Base-by-base conservation (phyloP, 2,329 filamentous ascomycete species). In the Exophiala calicioides region DNA sequence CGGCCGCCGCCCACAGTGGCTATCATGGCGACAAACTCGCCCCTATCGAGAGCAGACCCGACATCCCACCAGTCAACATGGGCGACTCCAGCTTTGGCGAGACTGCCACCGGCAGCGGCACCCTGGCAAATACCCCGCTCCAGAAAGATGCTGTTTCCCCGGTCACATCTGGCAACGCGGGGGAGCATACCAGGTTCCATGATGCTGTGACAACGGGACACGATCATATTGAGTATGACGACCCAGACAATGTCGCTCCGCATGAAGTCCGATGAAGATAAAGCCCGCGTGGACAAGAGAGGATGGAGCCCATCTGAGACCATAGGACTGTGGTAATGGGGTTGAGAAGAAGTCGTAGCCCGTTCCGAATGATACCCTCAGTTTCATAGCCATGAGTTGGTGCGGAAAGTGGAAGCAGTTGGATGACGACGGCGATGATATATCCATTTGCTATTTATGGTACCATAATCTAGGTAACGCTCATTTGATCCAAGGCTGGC, bases 11-110 rank as follows among this genome's bases (percentile, higher is more conserved):
- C 2, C 50, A 52, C 32, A 51, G 43, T 31, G 50, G 53, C 10
- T 56, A 52, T 19, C 47, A 52, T 24, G 52, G 48, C 9, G 30
- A 58, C 6, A 49, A 36, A 21, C 47, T 58, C 27, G 50, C 35
- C 18, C 24, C 56, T 3, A 56, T 58, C 19, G 44, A 52, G 24
- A 58, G 56, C 34, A 40, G 49, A 24, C 36, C 27, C 2, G 56
- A 52, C 21, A 12, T 27, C 2, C 50, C 52, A 13, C 41, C 48
- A 9, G 19, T 24, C 1, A 32, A 32, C 15, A 19, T 42, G 12
- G 30, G 31, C 23, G 26, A 20, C 12, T 42, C 33, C 13, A 32
- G 20, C 16, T 35, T 39, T 19, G 30, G 31, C 7, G 46, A 38
- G 6, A 36, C 27, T 30, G 40, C 18, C 20, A 36, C 44, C 18